phyloP scores from a whole-genome alignment of 768 basidiomycete species.

The Erythrobasidium yunnanense region DNA sequence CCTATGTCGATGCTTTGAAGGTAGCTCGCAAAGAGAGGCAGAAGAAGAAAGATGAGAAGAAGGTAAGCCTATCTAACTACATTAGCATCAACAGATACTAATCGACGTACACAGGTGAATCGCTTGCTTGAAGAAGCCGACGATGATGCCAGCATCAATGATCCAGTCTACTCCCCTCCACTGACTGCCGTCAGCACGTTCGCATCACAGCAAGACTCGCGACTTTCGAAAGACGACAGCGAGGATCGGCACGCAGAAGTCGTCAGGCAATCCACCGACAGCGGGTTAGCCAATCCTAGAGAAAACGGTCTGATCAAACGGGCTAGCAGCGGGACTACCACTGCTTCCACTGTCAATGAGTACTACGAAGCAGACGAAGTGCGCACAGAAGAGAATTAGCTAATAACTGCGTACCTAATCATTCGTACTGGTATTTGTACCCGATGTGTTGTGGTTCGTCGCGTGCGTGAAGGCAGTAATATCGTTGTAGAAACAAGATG shows the following conservation, averaged over 20 bases:
- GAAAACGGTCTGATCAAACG: background rate
- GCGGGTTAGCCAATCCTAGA: background rate
- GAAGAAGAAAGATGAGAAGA: slow-evolving; percentile 22
- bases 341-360: background rate
- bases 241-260: background rate
- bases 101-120: background rate
- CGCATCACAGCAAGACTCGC: background rate
- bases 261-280: background rate
- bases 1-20: slow-evolving; percentile 82
- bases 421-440: too few relatives aligned
- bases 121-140: slow-evolving; percentile 16
- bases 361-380: slow-evolving; percentile 2
- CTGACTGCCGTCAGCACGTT: background rate
- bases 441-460: too few relatives aligned
- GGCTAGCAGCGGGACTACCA: too few relatives aligned
- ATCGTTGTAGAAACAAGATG: too few relatives aligned
- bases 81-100: background rate
- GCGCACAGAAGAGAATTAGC: too few relatives aligned
- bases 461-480: too few relatives aligned
- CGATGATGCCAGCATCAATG: slow-evolving; percentile 4
- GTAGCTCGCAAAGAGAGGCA: slow-evolving; percentile 44
- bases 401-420: too few relatives aligned
- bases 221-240: background rate
- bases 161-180: slow-evolving; percentile 7
- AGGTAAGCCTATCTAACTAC: background rate